A percentile compares a stretch with the other conserved stretches of the same genome.
These are phyloP conservation scores for Brachypodium distachyon DNA, from an alignment of 202 grass and related monocot species.

Conservation along the genomic window DNA sequence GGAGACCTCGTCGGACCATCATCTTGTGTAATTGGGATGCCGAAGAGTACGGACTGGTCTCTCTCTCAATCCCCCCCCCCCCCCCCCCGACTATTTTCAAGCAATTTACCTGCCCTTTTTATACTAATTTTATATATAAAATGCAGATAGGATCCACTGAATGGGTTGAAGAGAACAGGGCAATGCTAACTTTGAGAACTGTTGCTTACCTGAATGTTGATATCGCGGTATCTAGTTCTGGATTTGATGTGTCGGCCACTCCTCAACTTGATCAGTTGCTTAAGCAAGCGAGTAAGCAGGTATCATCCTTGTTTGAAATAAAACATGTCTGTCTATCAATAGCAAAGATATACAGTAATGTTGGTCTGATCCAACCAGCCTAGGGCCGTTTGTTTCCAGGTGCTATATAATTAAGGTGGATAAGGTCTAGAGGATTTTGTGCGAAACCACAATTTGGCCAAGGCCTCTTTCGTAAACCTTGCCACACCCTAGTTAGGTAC, in stretches of 20 bases:
- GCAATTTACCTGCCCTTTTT: not conserved
- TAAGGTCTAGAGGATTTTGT: not conserved
- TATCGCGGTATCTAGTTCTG: constrained; percentile 29
- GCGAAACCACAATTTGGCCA: not conserved
- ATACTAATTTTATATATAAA: not conserved
- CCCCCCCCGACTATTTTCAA: not conserved
- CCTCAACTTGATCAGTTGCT: constrained; percentile 82
- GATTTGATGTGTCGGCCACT: constrained; percentile 54
- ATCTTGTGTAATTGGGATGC: constrained; percentile 94
- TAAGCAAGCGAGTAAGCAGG: constrained; percentile 70
- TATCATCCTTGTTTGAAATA: constrained; percentile 9
- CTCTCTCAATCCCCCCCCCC: constrained; percentile 7
- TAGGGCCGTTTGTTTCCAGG: not conserved
- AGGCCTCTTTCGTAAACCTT: not conserved
- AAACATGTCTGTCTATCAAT: not conserved
- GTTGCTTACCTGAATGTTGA: constrained; percentile 87
- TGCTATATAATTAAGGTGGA: not conserved
- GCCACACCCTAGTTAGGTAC: not conserved
- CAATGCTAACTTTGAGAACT: constrained; percentile 55
- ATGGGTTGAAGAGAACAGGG: constrained; percentile 90
- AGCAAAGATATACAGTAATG: not conserved
- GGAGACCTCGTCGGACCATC: constrained; percentile 83
- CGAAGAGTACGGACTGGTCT: constrained; percentile 85
- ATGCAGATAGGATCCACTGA: constrained; percentile 86
- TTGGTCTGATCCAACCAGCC: not conserved